Base-by-base conservation (phyloP, 164 flowering plant species). In the Piper longum region DNA sequence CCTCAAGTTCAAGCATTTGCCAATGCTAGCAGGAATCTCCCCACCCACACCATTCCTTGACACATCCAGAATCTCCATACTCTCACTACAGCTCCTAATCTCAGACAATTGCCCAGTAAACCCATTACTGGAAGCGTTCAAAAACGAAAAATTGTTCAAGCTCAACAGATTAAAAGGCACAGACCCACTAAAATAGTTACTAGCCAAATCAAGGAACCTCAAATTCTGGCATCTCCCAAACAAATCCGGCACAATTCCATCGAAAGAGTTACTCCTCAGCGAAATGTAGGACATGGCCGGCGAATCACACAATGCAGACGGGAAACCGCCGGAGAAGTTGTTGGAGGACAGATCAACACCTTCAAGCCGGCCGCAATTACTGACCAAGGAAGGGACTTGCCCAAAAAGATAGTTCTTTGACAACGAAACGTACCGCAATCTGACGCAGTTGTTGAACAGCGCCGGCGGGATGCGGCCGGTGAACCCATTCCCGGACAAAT, bases 321-420 rank as follows among this genome's bases (percentile, higher is more conserved):
- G 96, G 54, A 95, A 71, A 26, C 55, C 66, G 8, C 96, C 99
- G 57, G 67, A 82, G 51, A 95, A 79, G 57, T 76, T 75, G 67
- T 95, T 95, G 73, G 69, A 82, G 40, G 95, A 83, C 63, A 87
- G 80, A 77, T 90, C 96, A 42, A 95, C 79, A 4, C 97, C 97
- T 56, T 68, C 69, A 51, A 95, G 85, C 57, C 74, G 76, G 40
- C 67, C 60, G 66, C 96, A 95, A 36, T 88, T 93, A 7, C 59
- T 71, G 48, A 93, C 64, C 1, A 91, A 75, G 4, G 7, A 61
- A 52, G 99, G 97, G 54, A 93, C 74, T 6, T 76, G 39, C 66
- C 97, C 96, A 3, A 83, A 72, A 60, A 93, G 87, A 64, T 54
- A 74, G 63, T 93, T 93, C 44, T 75, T 85, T 8, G 92, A 80